Conservation (phyloP, 2,329 filamentous ascomycete species). For the Aspergillus ruber region DNA sequence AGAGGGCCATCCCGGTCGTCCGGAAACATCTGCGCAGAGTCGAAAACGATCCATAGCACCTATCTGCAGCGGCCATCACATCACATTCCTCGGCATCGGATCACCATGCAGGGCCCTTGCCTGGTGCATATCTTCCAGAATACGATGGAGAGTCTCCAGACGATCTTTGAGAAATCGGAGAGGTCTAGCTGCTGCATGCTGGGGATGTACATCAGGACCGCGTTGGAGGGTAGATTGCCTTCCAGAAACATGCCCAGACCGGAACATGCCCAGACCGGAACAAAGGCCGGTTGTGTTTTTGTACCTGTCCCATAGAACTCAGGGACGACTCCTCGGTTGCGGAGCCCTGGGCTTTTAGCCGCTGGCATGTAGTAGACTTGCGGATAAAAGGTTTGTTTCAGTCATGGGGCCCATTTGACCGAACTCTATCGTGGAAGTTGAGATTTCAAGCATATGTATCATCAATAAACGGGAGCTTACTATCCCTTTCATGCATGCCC, state of each 20-base stretch:
- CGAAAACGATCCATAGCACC: conserved; percentile 13
- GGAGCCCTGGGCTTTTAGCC: conserved; percentile 11
- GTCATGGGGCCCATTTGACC: conserved; percentile 1
- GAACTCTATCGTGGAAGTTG: conserved; percentile 8
- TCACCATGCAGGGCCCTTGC: conserved; percentile 9
- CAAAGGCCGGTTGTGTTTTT: conserved; percentile 8
- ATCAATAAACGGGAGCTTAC: neutral
- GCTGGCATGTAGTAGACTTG: conserved; percentile 11
- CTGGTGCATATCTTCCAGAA: conserved; percentile 8
- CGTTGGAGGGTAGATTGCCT: conserved; percentile 8
- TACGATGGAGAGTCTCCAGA: conserved; percentile 3
- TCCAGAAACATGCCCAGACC: conserved; percentile 6
- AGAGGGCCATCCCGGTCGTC: neutral
- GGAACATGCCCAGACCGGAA: conserved; percentile 7
- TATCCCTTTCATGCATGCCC: conserved; percentile 12
- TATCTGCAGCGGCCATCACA: conserved; percentile 6
- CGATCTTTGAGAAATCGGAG: conserved; percentile 5
- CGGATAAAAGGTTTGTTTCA: conserved; percentile 11
- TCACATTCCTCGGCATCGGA: conserved; percentile 11
- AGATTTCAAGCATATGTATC: neutral
- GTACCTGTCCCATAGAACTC: conserved; percentile 12
- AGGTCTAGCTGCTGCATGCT: conserved; percentile 6
- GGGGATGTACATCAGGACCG: conserved; percentile 7
- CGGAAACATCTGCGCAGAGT: conserved; percentile 9
- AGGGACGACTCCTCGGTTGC: conserved; percentile 7